phyloP scores from a whole-genome alignment of 1,284 basidiomycete genomes.

The Apiotrichum montevideense region DNA sequence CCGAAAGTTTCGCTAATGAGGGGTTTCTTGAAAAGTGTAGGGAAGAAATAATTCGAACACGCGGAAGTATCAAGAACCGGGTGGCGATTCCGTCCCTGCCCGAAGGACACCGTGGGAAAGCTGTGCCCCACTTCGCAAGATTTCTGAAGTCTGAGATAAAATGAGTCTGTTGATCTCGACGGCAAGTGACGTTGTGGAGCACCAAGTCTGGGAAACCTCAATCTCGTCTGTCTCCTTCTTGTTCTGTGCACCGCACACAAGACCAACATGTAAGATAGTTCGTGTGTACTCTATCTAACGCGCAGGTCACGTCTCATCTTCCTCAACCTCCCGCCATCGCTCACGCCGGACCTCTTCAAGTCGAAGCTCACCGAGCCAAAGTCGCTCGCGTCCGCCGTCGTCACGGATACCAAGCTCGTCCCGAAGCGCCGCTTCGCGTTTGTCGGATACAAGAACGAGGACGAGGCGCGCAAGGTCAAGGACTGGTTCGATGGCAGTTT shows the following conservation, averaged over 20 bases:
- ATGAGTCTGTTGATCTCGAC: no score
- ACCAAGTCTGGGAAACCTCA: no score
- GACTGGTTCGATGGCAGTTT: conserved; percentile 84
- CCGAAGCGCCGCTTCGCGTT: conserved; percentile 84
- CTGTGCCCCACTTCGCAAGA: not conserved
- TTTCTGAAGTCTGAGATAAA: not conserved
- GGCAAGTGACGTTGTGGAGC: no score
- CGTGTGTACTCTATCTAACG: not conserved
- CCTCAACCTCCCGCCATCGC: conserved; percentile 74
- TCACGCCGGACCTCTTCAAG: conserved; percentile 54
- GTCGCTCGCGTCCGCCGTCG: conserved; percentile 35
- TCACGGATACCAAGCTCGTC: conserved; percentile 86
- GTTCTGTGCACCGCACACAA: no score
- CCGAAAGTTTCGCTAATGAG: not conserved
- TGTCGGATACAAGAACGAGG: conserved; percentile 76
- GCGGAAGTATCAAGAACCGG: no score
- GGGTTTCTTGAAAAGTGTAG: not conserved
- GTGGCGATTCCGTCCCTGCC: no score
- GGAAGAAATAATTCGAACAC: no score
- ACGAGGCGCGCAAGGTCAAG: conserved; percentile 68
- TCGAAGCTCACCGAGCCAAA: conserved; percentile 48
- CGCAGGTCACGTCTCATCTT: conserved; percentile 78
- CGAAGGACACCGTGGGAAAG: not conserved
- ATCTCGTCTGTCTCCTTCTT: no score
- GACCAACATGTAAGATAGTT: conserved; percentile 4